phyloP scores from a whole-genome alignment of 371 early-diverging fungal species.

The Lichtheimia corymbifera region DNA sequence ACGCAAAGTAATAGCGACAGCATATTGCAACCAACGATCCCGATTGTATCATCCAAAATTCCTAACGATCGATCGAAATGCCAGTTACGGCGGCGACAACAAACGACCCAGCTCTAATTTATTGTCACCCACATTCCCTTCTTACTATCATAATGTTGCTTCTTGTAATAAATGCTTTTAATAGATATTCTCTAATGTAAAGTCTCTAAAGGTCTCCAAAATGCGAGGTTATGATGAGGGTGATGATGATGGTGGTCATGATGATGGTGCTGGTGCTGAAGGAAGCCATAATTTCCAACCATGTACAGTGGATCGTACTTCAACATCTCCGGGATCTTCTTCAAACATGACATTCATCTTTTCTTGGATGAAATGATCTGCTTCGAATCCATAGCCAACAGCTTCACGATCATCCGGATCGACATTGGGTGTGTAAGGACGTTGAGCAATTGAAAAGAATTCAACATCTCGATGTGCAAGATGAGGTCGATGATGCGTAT shows the following conservation, averaged over 20 bases:
- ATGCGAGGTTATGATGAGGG: too few relatives aligned
- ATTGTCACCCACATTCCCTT: background rate
- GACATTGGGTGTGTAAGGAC: conserved; percentile 32
- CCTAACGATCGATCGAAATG: background rate
- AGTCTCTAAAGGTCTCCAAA: too few relatives aligned
- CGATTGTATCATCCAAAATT: background rate
- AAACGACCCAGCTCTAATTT: background rate
- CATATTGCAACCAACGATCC: background rate
- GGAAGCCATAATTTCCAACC: conserved; percentile 64
- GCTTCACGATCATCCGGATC: conserved; percentile 54
- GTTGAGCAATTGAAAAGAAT: conserved; percentile 80
- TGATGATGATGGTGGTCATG: too few relatives aligned
- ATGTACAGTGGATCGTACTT: conserved; percentile 83
- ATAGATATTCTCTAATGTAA: too few relatives aligned
- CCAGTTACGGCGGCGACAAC: background rate
- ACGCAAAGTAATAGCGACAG: background rate
- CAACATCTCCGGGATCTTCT: conserved; percentile 81
- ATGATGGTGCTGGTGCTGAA: background rate
- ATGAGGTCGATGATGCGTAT: conserved; percentile 71
- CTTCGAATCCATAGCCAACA: conserved; percentile 71
- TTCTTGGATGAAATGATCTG: conserved; percentile 67
- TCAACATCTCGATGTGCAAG: conserved; percentile 77
- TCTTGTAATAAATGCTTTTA: background rate
- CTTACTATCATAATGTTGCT: background rate
- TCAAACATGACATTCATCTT: conserved; percentile 87